phyloP scores from a whole-genome alignment of 2,329 filamentous ascomycete genomes.

The Akanthomyces lecanii region DNA sequence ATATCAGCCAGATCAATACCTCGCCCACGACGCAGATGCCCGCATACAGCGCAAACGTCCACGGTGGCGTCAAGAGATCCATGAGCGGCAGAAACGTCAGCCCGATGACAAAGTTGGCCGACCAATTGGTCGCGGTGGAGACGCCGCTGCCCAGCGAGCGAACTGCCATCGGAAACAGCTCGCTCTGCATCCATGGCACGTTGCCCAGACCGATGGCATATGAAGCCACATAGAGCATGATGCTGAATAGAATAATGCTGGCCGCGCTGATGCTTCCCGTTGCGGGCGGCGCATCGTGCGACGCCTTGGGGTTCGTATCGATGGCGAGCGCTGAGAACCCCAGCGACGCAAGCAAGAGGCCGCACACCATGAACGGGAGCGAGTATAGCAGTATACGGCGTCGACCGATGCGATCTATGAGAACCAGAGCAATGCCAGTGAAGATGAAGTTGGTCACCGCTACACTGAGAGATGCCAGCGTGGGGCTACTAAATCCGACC shows the following conservation, averaged over 20 bases:
- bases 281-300: slow-evolving; percentile 20
- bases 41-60: slow-evolving; percentile 81
- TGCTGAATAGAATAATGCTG: slow-evolving; percentile 62
- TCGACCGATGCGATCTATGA: slow-evolving; percentile 77
- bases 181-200: slow-evolving; percentile 94
- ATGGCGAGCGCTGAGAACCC: slow-evolving; percentile 66
- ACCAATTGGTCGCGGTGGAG: slow-evolving; percentile 81
- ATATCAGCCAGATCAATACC: slow-evolving; percentile 65
- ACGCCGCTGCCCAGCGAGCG: slow-evolving; percentile 68
- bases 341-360: slow-evolving; percentile 65
- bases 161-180: slow-evolving; percentile 77
- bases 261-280: slow-evolving; percentile 33
- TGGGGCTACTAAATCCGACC: slow-evolving; percentile 73
- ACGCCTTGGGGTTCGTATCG: slow-evolving; percentile 18
- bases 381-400: slow-evolving; percentile 77
- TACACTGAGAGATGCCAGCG: slow-evolving; percentile 73
- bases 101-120: slow-evolving; percentile 78
- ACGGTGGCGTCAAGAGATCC: slow-evolving; percentile 65
- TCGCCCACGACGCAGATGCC: slow-evolving; percentile 65
- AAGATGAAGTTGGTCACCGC: slow-evolving; percentile 81
- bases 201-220: slow-evolving; percentile 88
- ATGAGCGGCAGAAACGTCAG: slow-evolving; percentile 87
- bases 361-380: slow-evolving; percentile 76
- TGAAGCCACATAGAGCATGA: slow-evolving; percentile 78
- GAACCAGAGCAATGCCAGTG: slow-evolving; percentile 66